A percentile compares a stretch with the other conserved stretches of the same genome.
phyloP scores from a whole-genome alignment of 1,139 yeast species.

The Taphrina sp. region DNA sequence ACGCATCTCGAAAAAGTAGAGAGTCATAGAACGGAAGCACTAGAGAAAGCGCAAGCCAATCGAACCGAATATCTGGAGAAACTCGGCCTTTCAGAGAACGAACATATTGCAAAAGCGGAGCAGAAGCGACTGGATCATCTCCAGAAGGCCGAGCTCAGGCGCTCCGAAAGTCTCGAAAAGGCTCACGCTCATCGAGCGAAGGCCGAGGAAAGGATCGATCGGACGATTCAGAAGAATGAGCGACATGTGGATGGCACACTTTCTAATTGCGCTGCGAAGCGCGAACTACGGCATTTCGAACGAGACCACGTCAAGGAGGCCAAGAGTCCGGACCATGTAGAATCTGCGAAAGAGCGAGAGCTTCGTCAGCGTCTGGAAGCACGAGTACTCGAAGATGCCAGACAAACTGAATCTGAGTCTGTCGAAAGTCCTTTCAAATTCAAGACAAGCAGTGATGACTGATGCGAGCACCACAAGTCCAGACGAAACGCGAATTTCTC shows the following conservation, averaged over 20 bases:
- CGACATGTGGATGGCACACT: background rate
- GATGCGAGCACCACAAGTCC: background rate
- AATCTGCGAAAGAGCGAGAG: background rate
- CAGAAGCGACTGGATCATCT: background rate
- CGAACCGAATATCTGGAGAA: background rate
- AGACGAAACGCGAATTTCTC: too few relatives aligned
- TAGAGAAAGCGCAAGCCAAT: conserved; percentile 1
- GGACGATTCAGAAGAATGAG: background rate
- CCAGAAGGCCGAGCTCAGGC: background rate
- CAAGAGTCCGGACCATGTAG: background rate
- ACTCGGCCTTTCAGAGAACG: background rate
- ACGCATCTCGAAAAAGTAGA: background rate
- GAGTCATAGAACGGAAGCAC: background rate
- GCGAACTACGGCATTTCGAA: conserved; percentile 5
- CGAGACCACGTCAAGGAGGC: conserved; percentile 3
- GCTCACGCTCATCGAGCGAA: background rate
- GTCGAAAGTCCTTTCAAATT: too few relatives aligned
- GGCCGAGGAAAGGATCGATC: conserved; percentile 1
- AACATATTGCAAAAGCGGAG: background rate
- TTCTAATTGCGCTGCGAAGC: background rate
- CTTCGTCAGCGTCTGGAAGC: background rate
- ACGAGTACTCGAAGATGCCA: too few relatives aligned
- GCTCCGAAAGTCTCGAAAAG: background rate
- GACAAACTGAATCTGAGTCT: too few relatives aligned
- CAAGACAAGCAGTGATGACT: conserved; percentile 13